Percentiles rank a stretch among this genome's conserved stretches.
These are phyloP conservation scores for Ilyonectria mors-panacis DNA, from an alignment of 2,329 filamentous ascomycete genomes.

Conservation along the genomic window DNA sequence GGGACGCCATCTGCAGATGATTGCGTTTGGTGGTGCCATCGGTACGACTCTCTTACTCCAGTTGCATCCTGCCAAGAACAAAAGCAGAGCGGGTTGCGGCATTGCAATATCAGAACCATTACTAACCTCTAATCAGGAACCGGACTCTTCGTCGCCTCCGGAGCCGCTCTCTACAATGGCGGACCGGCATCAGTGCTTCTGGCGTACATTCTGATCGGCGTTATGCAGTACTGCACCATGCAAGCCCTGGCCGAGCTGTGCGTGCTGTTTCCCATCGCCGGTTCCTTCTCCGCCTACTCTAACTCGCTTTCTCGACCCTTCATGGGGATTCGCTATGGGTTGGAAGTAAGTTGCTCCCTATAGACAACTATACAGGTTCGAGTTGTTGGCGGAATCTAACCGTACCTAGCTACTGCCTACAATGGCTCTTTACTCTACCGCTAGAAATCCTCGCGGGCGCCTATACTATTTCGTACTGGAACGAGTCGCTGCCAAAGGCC, in stretches of 20 bases:
- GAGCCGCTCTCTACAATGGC: constrained; percentile 78
- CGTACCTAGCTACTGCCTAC: constrained; percentile 78
- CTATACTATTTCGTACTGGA: constrained; percentile 88
- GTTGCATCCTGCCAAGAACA: background rate
- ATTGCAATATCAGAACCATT: background rate
- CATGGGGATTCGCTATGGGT: constrained; percentile 96
- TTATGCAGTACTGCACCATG: constrained; percentile 93
- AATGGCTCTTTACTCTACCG: constrained; percentile 88
- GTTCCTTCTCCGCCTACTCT: constrained; percentile 94
- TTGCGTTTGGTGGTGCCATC: constrained; percentile 94
- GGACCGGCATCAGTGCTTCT: constrained; percentile 85
- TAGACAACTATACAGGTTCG: background rate
- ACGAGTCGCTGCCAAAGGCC: constrained; percentile 72
- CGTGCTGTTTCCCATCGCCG: constrained; percentile 90
- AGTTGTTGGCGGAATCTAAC: background rate
- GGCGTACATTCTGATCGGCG: constrained; percentile 82
- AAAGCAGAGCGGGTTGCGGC: background rate
- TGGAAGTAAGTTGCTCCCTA: constrained; percentile 77
- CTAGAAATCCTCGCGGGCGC: constrained; percentile 90
- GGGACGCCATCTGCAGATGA: constrained; percentile 93
- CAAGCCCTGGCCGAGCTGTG: constrained; percentile 94
- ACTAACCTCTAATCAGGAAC: constrained; percentile 66
- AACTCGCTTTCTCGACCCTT: constrained; percentile 94
- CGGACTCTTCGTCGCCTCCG: constrained; percentile 89
- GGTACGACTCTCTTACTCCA: constrained; percentile 60